Base-by-base conservation (phyloP, 202 grass and related monocot species). In the Zizania palustris region DNA sequence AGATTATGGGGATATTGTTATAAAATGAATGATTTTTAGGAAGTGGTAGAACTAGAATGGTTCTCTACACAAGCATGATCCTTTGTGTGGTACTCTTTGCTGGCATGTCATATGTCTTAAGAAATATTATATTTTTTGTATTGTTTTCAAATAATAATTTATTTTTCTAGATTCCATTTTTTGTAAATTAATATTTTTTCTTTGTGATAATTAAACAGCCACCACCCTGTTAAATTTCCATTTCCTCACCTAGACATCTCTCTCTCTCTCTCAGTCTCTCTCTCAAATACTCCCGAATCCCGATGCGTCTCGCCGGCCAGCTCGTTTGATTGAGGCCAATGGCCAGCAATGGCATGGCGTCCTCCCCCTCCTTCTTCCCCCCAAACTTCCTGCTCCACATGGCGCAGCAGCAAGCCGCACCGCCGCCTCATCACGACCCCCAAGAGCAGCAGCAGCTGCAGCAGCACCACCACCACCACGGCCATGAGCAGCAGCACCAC, bases 341-440 rank as follows among this genome's bases (percentile, higher is more conserved):
- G 82, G 96, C 85, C 76, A 85, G 91, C 87, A 95, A 89, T 85
- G 91, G 87, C 65, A 95, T 98, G 91, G 80, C 81, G 69, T 87
- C 88, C 45, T 87, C 28, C 28, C 28, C 28, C 53, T 88, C 91
- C 55, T 92, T 86, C 90, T 96, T 99, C 81, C 85, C 89, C 77
- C 84, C 92, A 14, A 90, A 90, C 76, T 99, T 99, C 83, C 67
- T 99, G 51, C 75, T 92, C 67, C 95, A 92, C 78, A 92, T 99
- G 87, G 92, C 90, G 83, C 85, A 82, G 51, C 51, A 55, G n/a
- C 51, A 55, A 55, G n/a, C 51, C 0, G 51, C 50, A 51, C 19
- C 80, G n/a, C 19, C 80, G 4, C 49, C 54, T 0, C 67, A 48
- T 56, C 83, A 90, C 56, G 84, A 89, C 1, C 69, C 58, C 43